These are phyloP conservation scores for Aureobasidium mangrovei DNA, from an alignment of 2,329 filamentous ascomycete species.

Conservation along the genomic window DNA sequence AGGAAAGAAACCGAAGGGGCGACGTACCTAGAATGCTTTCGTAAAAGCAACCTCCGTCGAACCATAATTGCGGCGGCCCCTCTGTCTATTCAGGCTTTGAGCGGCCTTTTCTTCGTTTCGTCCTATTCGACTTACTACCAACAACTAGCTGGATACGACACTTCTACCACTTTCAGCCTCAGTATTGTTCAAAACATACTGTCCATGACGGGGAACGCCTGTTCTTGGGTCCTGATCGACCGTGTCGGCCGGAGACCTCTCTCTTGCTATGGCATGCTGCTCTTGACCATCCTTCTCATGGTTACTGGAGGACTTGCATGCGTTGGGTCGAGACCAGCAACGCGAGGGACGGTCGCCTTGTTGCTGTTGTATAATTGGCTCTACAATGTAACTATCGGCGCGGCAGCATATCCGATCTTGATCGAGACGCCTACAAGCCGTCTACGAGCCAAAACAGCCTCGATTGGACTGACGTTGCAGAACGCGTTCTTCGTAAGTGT, in stretches of 20 bases:
- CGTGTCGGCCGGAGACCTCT: slow-evolving; percentile 30
- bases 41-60: slow-evolving; percentile 31
- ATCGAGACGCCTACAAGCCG: slow-evolving; percentile 33
- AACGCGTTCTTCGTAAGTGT: slow-evolving; percentile 17
- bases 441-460: slow-evolving; percentile 34
- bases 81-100: slow-evolving; percentile 29
- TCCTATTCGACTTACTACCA: slow-evolving; percentile 38
- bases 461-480: slow-evolving; percentile 31
- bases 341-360: slow-evolving; percentile 22
- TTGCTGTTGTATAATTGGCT: slow-evolving; percentile 33
- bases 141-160: slow-evolving; percentile 35
- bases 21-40: slow-evolving; percentile 36
- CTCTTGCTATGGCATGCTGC: slow-evolving; percentile 29
- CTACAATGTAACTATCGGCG: slow-evolving; percentile 35
- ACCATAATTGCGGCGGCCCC: slow-evolving; percentile 34
- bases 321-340: not conserved
- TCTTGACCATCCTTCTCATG: slow-evolving; percentile 34
- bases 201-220: slow-evolving; percentile 34
- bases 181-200: slow-evolving; percentile 34
- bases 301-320: slow-evolving; percentile 31
- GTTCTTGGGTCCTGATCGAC: slow-evolving; percentile 34
- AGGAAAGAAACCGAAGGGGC: slow-evolving; percentile 30
- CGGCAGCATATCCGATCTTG: slow-evolving; percentile 32
- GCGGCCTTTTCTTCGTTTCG: slow-evolving; percentile 30
- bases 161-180: slow-evolving; percentile 30